These are phyloP conservation scores for Ceratocystis papillata DNA, from an alignment of 2,329 filamentous ascomycete genomes.

Conservation along the genomic window DNA sequence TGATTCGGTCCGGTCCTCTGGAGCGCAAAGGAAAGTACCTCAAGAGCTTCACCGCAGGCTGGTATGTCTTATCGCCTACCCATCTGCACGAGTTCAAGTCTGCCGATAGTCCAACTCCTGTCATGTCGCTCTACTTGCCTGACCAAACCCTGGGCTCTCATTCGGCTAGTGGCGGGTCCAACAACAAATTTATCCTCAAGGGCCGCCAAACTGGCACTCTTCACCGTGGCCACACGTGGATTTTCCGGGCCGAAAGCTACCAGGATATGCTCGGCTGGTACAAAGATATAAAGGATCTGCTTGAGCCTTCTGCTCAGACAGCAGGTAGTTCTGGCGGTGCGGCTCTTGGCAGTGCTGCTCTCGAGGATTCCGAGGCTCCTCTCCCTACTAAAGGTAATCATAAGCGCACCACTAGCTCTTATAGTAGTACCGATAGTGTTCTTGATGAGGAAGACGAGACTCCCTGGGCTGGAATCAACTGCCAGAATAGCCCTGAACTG, in stretches of 20 bases:
- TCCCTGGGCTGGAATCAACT: constrained; percentile 16
- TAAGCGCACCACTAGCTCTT: constrained; percentile 4
- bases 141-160: constrained; percentile 94
- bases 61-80: constrained; percentile 93
- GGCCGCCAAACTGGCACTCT: constrained; percentile 85
- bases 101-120: constrained; percentile 79
- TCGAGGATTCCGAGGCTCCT: not conserved
- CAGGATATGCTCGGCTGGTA: constrained; percentile 98
- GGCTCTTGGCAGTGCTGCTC: constrained; percentile 8
- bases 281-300: constrained; percentile 81
- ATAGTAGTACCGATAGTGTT: constrained; percentile 65
- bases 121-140: constrained; percentile 91
- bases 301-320: constrained; percentile 39
- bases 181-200: constrained; percentile 96
- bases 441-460: constrained; percentile 57
- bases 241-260: constrained; percentile 60
- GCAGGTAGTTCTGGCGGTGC: not conserved
- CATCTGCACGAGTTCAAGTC: constrained; percentile 98
- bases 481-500: not conserved
- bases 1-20: constrained; percentile 80
- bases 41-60: constrained; percentile 92
- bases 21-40: constrained; percentile 98
- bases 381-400: not conserved
- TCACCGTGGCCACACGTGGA: constrained; percentile 70
- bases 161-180: constrained; percentile 68